A percentile compares a stretch with the other conserved stretches of the same genome.
These are phyloP conservation scores for Cercospora brassicicola DNA, from an alignment of 2,329 filamentous ascomycete genomes.

Conservation along the genomic window DNA sequence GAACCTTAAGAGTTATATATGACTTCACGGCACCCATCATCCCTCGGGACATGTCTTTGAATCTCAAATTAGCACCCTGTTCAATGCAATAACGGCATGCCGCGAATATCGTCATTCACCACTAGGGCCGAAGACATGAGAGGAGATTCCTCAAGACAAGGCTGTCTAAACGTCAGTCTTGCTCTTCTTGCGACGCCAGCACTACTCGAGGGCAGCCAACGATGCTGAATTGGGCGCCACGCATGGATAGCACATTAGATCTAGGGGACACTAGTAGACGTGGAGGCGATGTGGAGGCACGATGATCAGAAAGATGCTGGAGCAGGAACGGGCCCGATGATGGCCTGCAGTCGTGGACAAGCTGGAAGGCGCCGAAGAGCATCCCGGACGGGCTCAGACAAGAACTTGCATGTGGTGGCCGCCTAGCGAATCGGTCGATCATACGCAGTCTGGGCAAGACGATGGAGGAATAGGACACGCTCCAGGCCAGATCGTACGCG, in stretches of 20 bases:
- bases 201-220: slow-evolving; percentile 3
- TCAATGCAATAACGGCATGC: slow-evolving; percentile 21
- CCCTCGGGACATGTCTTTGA: slow-evolving; percentile 21
- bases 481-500: slow-evolving; percentile 19
- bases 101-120: slow-evolving; percentile 18
- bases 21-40: slow-evolving; percentile 7
- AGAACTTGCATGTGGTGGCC: slow-evolving; percentile 3
- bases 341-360: slow-evolving; percentile 13
- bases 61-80: slow-evolving; percentile 26
- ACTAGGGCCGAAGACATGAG: slow-evolving; percentile 18
- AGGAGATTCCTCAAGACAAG: slow-evolving; percentile 10
- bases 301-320: slow-evolving; percentile 5
- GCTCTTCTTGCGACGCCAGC: slow-evolving; percentile 13
- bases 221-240: slow-evolving; percentile 17
- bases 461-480: slow-evolving; percentile 20
- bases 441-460: slow-evolving; percentile 21
- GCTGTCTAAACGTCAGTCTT: slow-evolving; percentile 19
- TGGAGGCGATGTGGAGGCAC: neutral
- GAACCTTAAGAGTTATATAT: slow-evolving; percentile 26
- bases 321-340: slow-evolving; percentile 1
- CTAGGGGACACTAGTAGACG: neutral
- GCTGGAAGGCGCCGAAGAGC: slow-evolving; percentile 12
- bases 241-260: slow-evolving; percentile 8
- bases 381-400: slow-evolving; percentile 20
- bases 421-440: slow-evolving; percentile 21